Percentiles rank a stretch among this genome's conserved stretches.
These are phyloP conservation scores for Apiotrichum sp. DNA, from an alignment of 1,284 basidiomycete genomes.

Conservation along the genomic window DNA sequence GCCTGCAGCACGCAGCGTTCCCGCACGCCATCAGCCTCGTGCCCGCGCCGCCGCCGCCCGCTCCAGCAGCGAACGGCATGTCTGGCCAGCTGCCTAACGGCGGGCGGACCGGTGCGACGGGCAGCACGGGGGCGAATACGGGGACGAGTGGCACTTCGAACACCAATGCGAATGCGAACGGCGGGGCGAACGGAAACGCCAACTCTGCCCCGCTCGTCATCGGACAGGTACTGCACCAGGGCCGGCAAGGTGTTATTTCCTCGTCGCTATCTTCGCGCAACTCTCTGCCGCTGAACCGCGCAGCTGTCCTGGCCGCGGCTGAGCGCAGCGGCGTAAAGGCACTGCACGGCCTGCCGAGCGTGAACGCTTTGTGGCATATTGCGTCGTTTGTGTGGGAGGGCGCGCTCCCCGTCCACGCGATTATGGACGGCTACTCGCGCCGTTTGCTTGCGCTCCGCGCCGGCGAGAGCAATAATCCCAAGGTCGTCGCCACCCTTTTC, in stretches of 20 bases:
- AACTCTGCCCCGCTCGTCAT: neutral
- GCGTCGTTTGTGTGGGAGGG: neutral
- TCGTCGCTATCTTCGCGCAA: neutral
- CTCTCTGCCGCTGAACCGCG: neutral
- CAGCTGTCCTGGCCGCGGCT: neutral
- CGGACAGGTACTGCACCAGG: neutral
- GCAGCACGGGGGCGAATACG: no score
- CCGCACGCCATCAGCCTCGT: slow-evolving; percentile 1
- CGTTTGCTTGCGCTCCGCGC: neutral
- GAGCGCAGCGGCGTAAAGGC: neutral
- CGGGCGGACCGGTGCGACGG: no score
- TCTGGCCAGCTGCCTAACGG: neutral
- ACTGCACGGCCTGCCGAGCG: neutral
- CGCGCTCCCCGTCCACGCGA: slow-evolving; percentile 1
- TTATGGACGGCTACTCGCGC: slow-evolving; percentile 1
- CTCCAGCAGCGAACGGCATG: neutral
- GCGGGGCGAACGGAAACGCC: no score
- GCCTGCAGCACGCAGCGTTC: slow-evolving; percentile 1
- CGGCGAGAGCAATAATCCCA: neutral
- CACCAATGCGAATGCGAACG: no score
- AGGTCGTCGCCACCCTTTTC: neutral
- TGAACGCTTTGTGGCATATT: slow-evolving; percentile 2
- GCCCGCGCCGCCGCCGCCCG: neutral
- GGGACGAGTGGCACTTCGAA: no score
- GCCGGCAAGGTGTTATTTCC: neutral